Percentiles rank a stretch among this genome's conserved stretches.
Conservation (phyloP, 208 protist genomes). For the Wallacemonas sp. region DNA sequence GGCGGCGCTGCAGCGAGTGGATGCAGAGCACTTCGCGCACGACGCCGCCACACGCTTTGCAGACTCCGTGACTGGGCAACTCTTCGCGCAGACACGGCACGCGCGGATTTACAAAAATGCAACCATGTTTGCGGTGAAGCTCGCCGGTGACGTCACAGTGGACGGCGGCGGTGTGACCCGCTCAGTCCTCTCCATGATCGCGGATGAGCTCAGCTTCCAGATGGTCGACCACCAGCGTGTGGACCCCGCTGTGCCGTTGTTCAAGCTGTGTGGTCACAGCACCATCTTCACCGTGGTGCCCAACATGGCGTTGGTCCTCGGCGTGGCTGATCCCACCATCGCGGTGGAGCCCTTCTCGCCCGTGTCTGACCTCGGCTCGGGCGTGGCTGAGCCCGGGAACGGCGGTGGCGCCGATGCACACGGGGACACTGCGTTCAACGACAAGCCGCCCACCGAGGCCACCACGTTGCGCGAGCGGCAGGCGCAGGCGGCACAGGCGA, state of each 20-base stretch:
- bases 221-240: conserved; percentile 36
- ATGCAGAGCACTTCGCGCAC: conserved; percentile 19
- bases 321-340: conserved; percentile 20
- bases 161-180: conserved; percentile 88
- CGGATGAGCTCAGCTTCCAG: conserved; percentile 81
- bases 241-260: conserved; percentile 78
- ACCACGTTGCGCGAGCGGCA: background rate
- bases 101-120: conserved; percentile 65
- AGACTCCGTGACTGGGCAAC: conserved; percentile 48
- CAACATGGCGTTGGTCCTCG: conserved; percentile 66
- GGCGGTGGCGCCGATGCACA: background rate
- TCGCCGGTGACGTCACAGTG: conserved; percentile 50
- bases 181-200: conserved; percentile 80
- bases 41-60: conserved; percentile 8
- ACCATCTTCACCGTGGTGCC: conserved; percentile 82
- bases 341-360: conserved; percentile 21
- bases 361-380: background rate
- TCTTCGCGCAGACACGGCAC: conserved; percentile 69
- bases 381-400: background rate
- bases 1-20: conserved; percentile 22
- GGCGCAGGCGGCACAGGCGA: background rate
- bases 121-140: conserved; percentile 77
- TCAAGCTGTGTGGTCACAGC: conserved; percentile 74
- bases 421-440: background rate
- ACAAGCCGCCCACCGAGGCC: background rate